Percentiles rank a stretch among this genome's conserved stretches.
phyloP scores from a whole-genome alignment of 2,329 filamentous ascomycete genomes.

The Coleophoma cylindrospora region DNA sequence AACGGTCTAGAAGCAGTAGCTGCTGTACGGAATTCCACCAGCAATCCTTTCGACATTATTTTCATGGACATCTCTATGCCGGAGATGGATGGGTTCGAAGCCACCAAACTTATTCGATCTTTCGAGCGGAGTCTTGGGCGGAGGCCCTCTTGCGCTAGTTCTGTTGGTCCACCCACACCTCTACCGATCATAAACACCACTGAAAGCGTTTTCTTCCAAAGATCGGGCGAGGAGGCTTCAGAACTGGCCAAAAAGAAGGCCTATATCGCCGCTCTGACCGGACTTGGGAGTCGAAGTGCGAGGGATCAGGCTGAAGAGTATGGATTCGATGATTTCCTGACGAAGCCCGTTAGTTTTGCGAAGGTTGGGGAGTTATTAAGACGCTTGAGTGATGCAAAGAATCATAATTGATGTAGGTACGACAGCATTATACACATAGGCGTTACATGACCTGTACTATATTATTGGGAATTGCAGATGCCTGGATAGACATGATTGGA shows the following conservation, averaged over 20 bases:
- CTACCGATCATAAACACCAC: not conserved
- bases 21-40: conserved; percentile 23
- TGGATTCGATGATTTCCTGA: conserved; percentile 49
- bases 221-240: conserved; percentile 1
- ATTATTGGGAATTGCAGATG: no score
- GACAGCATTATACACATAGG: no score
- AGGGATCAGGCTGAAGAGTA: conserved; percentile 42
- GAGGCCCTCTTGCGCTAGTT: not conserved
- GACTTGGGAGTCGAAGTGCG: conserved; percentile 40
- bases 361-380: conserved; percentile 14
- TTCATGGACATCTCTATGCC: conserved; percentile 54
- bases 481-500: no score
- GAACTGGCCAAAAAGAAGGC: conserved; percentile 20
- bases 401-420: not conserved
- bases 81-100: conserved; percentile 44
- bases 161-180: not conserved
- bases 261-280: conserved; percentile 46
- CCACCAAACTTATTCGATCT: conserved; percentile 40
- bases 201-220: no score
- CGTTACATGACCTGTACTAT: no score
- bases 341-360: conserved; percentile 39
- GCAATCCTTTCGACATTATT: conserved; percentile 32
- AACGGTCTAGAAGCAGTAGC: conserved; percentile 42
- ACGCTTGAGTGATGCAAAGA: conserved; percentile 10
- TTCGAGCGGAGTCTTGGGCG: conserved; percentile 31